Evolutionary conservation across 208 protist species (phyloP).

Genomic region (Leishmania major): DNA sequence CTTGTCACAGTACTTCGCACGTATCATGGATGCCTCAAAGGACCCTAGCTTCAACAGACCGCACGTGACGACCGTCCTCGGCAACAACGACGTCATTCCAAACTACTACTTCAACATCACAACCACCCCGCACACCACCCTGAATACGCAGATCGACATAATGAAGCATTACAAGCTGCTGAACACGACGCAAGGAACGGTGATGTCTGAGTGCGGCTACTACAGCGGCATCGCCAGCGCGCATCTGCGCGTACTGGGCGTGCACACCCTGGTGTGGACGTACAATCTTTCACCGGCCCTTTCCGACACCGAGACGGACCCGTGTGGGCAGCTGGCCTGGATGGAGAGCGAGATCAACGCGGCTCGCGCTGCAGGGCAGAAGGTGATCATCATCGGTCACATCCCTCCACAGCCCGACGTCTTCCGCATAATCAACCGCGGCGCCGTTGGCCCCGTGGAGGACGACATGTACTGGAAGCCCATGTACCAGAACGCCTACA

Average conservation of each 20-base stretch:
- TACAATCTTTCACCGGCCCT: conserved; percentile 41
- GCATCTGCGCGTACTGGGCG: conserved; percentile 42
- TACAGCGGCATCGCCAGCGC: conserved; percentile 40
- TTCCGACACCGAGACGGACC: conserved; percentile 57
- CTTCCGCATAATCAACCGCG: conserved; percentile 39
- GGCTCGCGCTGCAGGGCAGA: conserved; percentile 41
- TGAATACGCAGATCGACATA: conserved; percentile 31
- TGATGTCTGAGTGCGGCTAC: conserved; percentile 65
- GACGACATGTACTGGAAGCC: conserved; percentile 78
- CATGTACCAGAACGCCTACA: conserved; percentile 57
- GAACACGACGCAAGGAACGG: conserved; percentile 11
- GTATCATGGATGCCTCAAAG: not conserved
- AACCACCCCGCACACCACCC: conserved; percentile 22
- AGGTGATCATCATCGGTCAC: conserved; percentile 80
- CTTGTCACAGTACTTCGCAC: conserved; percentile 19
- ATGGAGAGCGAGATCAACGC: conserved; percentile 41
- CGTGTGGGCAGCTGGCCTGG: conserved; percentile 76
- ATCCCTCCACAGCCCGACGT: conserved; percentile 67
- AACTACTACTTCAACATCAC: conserved; percentile 62
- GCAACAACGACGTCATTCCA: conserved; percentile 84
- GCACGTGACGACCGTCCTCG: conserved; percentile 31
- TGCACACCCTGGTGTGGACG: conserved; percentile 79
- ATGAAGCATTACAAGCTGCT: conserved; percentile 41
- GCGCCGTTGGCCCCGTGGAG: conserved; percentile 33
- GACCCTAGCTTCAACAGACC: conserved; percentile 1